Percentiles rank a stretch among this genome's conserved stretches.
Evolutionary conservation across 768 basidiomycete species (phyloP).

Genomic region (Galerina marginata): DNA sequence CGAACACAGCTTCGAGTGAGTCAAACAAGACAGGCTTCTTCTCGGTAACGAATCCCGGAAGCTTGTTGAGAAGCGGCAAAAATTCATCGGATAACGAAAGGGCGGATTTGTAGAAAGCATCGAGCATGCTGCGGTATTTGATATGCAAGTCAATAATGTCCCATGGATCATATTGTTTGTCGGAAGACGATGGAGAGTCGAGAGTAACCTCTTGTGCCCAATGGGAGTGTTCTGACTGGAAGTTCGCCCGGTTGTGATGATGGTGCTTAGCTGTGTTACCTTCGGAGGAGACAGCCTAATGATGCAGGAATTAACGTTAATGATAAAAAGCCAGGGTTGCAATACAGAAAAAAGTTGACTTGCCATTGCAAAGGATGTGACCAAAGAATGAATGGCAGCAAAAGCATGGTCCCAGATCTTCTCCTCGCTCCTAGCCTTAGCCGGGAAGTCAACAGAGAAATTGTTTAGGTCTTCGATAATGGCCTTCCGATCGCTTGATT

Average conservation of each 20-base stretch:
- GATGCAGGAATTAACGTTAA: neutral
- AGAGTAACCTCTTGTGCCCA: slow-evolving; percentile 12
- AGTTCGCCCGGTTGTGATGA: slow-evolving; percentile 7
- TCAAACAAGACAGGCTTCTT: slow-evolving; percentile 12
- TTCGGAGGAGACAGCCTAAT: neutral
- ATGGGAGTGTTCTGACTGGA: slow-evolving; percentile 21
- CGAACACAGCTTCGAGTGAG: slow-evolving; percentile 16
- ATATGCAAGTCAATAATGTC: neutral
- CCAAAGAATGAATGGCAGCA: slow-evolving; percentile 13
- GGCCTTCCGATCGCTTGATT: neutral
- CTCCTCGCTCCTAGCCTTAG: neutral
- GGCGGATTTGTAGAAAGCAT: slow-evolving; percentile 10
- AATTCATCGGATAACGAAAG: slow-evolving; percentile 14
- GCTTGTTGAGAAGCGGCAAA: slow-evolving; percentile 2
- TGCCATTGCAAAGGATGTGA: slow-evolving; percentile 17
- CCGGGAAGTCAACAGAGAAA: slow-evolving; percentile 3
- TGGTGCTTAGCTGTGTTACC: neutral
- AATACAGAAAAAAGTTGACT: neutral
- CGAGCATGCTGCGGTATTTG: slow-evolving; percentile 10
- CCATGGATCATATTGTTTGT: neutral
- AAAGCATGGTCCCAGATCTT: slow-evolving; percentile 12
- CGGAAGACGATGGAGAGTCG: neutral
- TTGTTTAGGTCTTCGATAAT: slow-evolving; percentile 4
- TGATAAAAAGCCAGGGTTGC: neutral
- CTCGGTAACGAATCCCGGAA: slow-evolving; percentile 12